Evolutionary conservation across 176 grass and related monocot species (phyloP), one percentile per base, ranked within the genome.

Genomic region (Zoysia pacifica): DNA sequence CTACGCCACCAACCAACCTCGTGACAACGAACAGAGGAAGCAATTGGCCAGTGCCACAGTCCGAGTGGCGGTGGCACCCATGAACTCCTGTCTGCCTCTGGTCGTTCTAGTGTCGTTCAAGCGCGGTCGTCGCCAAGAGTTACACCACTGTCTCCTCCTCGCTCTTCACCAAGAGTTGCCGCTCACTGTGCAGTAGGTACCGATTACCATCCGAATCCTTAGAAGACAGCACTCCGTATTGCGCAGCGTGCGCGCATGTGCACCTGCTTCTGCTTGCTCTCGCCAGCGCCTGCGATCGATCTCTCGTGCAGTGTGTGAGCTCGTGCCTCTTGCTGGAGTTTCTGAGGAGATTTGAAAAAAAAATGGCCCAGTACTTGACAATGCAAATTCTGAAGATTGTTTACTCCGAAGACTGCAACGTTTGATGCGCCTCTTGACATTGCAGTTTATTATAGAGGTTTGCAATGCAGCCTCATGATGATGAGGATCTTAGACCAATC

Each of bases 51-150:
- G 37, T 69, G 67, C 48, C 5, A 5, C 46, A 56, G 15, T 19
- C 56, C 48, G 61, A 12, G 76, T 42, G 48, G 76, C 48, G 76
- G 61, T 19, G 75, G 62, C 9, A 35, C 15, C 80, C 69, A 81
- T 42, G 15, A 55, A 76, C 73, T 77, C 56, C 11, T 77, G 65
- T 40, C 79, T 76, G 72, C 65, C 79, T n/a, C 35, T 44, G 69
- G 16, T 44, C 74, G 13, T 48, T 60, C 7, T 18, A 9, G 1
- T 20, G 41, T 53, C 48, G 5, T 43, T 63, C 64, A 7, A 63
- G 55, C 74, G 39, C 47, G 38, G 38, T 4, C 16, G 68, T 50
- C 6, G 19, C 56, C 38, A 16, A 12, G 47, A 51, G 59, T 62
- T 4, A 39, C 35, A 52, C 35, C 70, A 39, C 6, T 38, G 11